Percentiles rank a stretch among this genome's conserved stretches.
Evolutionary conservation across 257 asterid species (phyloP).

Genomic region (Solanum pimpinellifolium): DNA sequence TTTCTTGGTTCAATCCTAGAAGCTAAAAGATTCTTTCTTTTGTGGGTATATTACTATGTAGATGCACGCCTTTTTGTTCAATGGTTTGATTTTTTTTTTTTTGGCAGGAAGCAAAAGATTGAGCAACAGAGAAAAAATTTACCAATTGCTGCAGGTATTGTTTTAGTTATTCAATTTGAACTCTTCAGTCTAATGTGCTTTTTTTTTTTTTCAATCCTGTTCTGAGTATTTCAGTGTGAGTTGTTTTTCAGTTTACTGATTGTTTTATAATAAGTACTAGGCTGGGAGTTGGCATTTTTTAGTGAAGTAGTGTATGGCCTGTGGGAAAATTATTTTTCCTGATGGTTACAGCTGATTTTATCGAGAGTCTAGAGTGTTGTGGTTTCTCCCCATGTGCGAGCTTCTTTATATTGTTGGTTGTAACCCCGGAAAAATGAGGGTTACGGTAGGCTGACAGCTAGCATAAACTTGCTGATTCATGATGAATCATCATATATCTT

Average conservation of each 20-base stretch:
- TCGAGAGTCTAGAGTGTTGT: neutral
- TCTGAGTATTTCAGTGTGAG: neutral
- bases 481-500: neutral
- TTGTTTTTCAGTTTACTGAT: neutral
- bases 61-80: neutral
- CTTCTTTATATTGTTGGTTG: neutral
- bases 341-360: neutral
- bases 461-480: neutral
- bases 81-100: neutral
- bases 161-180: neutral
- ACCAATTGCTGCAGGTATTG: slow-evolving; percentile 74
- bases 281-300: neutral
- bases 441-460: neutral
- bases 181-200: neutral
- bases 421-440: neutral
- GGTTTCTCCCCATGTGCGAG: neutral
- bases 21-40: neutral
- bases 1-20: neutral
- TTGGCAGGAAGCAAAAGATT: slow-evolving; percentile 50
- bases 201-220: neutral
- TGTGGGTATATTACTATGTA: neutral
- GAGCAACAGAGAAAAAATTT: slow-evolving; percentile 58
- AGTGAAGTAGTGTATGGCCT: neutral
- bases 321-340: neutral
- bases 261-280: neutral